These are phyloP conservation scores for Exophiala spinifera DNA, from an alignment of 2,329 filamentous ascomycete species.

Conservation along the genomic window DNA sequence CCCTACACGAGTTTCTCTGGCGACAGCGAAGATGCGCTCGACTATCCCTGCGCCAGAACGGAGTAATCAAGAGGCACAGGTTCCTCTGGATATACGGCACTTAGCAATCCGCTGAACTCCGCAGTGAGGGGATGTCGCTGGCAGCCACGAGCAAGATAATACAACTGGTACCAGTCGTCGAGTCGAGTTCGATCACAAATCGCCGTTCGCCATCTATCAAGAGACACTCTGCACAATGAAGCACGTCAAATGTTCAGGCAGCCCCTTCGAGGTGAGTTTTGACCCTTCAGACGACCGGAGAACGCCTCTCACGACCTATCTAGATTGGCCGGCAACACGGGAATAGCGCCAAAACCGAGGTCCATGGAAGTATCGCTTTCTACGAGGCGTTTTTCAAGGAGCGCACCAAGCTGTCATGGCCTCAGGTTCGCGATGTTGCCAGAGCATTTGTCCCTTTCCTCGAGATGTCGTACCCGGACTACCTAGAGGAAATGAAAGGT, in stretches of 20 bases:
- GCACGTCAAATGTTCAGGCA: slow-evolving; percentile 29
- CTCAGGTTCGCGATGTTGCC: slow-evolving; percentile 46
- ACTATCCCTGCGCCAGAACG: too few relatives aligned
- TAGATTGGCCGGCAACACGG: slow-evolving; percentile 35
- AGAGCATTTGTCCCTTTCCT: slow-evolving; percentile 43
- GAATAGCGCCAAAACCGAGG: slow-evolving; percentile 28
- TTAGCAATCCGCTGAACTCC: slow-evolving; percentile 1
- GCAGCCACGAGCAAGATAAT: background rate
- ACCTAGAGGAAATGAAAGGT: slow-evolving; percentile 38
- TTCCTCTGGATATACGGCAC: background rate
- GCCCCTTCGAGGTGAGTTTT: slow-evolving; percentile 30
- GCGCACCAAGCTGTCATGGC: slow-evolving; percentile 43
- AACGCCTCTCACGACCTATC: background rate
- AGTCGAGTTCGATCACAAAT: background rate
- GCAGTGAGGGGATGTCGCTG: background rate
- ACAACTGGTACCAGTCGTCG: background rate
- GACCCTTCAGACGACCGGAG: background rate
- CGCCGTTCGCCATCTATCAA: background rate
- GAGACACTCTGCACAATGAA: slow-evolving; percentile 26
- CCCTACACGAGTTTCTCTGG: too few relatives aligned
- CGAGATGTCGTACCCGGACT: slow-evolving; percentile 32
- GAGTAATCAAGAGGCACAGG: background rate
- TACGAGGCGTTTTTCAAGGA: slow-evolving; percentile 30
- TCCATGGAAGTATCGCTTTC: slow-evolving; percentile 33
- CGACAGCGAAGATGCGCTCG: too few relatives aligned